These are phyloP conservation scores for Hypomyces rosellus DNA, from an alignment of 2,329 filamentous ascomycete species.

Conservation along the genomic window DNA sequence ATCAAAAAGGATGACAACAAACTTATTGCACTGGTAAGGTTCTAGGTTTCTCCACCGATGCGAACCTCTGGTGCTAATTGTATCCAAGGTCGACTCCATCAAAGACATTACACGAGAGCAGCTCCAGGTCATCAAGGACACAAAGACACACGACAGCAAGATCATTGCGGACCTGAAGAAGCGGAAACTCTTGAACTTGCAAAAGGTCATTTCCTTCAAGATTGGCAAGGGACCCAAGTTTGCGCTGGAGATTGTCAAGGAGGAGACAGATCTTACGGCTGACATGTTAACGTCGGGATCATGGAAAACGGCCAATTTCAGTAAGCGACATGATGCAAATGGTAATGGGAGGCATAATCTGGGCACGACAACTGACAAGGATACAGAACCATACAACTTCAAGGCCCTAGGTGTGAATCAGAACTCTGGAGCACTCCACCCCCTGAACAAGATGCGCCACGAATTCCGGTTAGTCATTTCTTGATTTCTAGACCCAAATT, in stretches of 20 bases:
- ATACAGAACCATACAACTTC: slow-evolving; percentile 61
- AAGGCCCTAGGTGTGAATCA: slow-evolving; percentile 61
- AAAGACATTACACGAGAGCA: slow-evolving; percentile 72
- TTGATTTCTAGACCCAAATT: fast-evolving
- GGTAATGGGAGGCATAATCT: background rate
- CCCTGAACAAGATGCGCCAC: slow-evolving; percentile 87
- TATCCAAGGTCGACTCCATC: slow-evolving; percentile 59
- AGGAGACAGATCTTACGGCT: slow-evolving; percentile 89
- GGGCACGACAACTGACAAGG: background rate
- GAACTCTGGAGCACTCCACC: slow-evolving; percentile 55
- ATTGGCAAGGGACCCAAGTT: slow-evolving; percentile 83
- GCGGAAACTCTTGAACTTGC: slow-evolving; percentile 77
- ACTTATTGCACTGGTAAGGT: slow-evolving; percentile 45
- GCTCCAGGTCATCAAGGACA: slow-evolving; percentile 65
- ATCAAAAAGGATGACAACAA: slow-evolving; percentile 57
- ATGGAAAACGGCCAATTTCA: slow-evolving; percentile 91
- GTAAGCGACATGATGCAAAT: slow-evolving; percentile 34
- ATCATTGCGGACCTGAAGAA: slow-evolving; percentile 78
- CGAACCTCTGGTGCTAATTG: slow-evolving; percentile 2
- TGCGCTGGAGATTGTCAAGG: slow-evolving; percentile 79
- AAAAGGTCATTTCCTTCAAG: slow-evolving; percentile 81
- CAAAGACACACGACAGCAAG: slow-evolving; percentile 67
- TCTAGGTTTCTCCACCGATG: background rate
- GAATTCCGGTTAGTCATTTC: slow-evolving; percentile 61
- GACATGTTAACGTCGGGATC: slow-evolving; percentile 85